These are phyloP conservation scores for Cymbopogon flexuosus DNA, from an alignment of 202 grass and related monocot genomes.

Conservation along the genomic window DNA sequence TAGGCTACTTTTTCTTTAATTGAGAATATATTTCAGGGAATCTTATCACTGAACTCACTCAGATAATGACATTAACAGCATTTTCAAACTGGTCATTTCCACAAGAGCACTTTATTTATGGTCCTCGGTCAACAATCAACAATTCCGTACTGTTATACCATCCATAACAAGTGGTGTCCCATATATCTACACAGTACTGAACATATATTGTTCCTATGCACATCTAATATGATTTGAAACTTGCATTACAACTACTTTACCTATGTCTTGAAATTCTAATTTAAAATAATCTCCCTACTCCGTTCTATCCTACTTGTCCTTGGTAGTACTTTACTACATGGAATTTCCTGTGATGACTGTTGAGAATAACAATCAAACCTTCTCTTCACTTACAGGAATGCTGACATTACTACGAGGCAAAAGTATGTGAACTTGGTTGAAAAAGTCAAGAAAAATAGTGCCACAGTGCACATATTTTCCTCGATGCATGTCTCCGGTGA, in stretches of 20 bases:
- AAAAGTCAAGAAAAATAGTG: slow-evolving; percentile 62
- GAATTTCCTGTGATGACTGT: neutral
- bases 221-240: neutral
- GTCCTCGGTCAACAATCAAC: neutral
- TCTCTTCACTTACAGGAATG: slow-evolving; percentile 47
- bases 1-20: neutral
- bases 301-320: neutral
- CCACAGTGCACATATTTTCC: slow-evolving; percentile 81
- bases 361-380: neutral
- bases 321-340: neutral
- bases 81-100: neutral
- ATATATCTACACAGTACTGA: neutral
- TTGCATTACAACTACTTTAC: slow-evolving; percentile 2
- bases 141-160: neutral
- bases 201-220: neutral
- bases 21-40: neutral
- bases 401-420: slow-evolving; percentile 65
- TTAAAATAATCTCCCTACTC: neutral
- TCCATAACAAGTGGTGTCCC: neutral
- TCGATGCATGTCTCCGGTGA: slow-evolving; percentile 93
- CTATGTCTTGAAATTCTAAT: neutral
- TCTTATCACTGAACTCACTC: neutral
- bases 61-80: neutral
- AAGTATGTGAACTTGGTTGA: slow-evolving; percentile 79
- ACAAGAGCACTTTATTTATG: neutral